phyloP scores from a whole-genome alignment of 2,329 filamentous ascomycete species.

The Neonectria hederae region DNA sequence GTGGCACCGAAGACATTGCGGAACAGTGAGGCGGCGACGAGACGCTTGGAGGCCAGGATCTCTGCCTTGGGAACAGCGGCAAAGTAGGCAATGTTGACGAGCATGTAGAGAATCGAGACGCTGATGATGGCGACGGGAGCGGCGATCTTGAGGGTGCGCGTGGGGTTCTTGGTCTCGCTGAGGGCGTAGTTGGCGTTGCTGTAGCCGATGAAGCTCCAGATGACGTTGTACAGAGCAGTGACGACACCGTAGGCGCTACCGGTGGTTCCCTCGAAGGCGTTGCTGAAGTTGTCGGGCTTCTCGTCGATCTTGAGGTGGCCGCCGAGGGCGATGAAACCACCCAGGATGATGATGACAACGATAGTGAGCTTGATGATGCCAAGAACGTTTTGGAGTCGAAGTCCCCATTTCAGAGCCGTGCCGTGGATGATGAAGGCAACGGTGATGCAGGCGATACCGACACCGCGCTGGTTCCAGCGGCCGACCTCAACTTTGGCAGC shows the following conservation, averaged over 20 bases:
- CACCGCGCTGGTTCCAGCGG: constrained; percentile 73
- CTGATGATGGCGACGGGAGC: constrained; percentile 67
- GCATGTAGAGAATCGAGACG: constrained; percentile 70
- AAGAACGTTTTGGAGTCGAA: constrained; percentile 73
- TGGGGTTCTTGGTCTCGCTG: constrained; percentile 72
- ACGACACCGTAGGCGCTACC: constrained; percentile 73
- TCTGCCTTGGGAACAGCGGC: constrained; percentile 64
- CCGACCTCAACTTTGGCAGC: constrained; percentile 69
- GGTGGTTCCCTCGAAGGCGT: constrained; percentile 73
- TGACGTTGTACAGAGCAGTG: constrained; percentile 77
- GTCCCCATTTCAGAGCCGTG: constrained; percentile 69
- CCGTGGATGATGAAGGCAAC: constrained; percentile 73
- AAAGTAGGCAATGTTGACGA: constrained; percentile 75
- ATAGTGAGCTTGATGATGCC: constrained; percentile 73
- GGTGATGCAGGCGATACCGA: constrained; percentile 74
- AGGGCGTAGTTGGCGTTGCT: constrained; percentile 74
- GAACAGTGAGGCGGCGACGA: constrained; percentile 65
- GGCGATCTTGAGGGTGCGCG: constrained; percentile 71
- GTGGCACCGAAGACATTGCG: constrained; percentile 62
- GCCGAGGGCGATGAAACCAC: constrained; percentile 69
- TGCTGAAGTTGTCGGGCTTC: constrained; percentile 69
- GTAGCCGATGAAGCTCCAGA: constrained; percentile 76
- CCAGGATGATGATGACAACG: constrained; percentile 71
- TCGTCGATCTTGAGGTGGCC: constrained; percentile 67
- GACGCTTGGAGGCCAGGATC: constrained; percentile 60